Base-by-base conservation (phyloP, 495 filamentous ascomycete species). In the Annulohypoxylon nitens region DNA sequence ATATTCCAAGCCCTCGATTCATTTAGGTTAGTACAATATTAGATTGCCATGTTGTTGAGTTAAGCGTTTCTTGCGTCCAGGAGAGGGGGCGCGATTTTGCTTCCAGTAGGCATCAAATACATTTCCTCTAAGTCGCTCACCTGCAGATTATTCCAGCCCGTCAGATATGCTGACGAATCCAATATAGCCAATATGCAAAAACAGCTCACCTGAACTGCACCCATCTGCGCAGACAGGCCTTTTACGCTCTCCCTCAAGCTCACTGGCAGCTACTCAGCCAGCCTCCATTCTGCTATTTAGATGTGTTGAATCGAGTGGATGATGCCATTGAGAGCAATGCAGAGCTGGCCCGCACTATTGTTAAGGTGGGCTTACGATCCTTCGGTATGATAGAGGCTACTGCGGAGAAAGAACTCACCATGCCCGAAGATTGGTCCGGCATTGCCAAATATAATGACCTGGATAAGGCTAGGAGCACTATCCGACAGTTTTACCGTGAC, bases 401-500 rank as follows among this genome's bases (percentile, higher is more conserved):
- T 48, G 50, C 67, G 16, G 67, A 60, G 41, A 34, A 68, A 45
- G 75, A 80, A 12, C 69, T 73, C 33, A 73, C 34, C 9, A 73
- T 83, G 16, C 76, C 78, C 2, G 76, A 83, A 25, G 84, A 88
- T 41, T 95, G 93, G 91, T 83, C 85, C 59, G 89, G 87, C 11
- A 82, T 84, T 37, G 89, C 94, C 4, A 94, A 88, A 20, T 75
- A 86, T 20, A 81, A 82, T 3, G 95, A 98, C 78, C 74, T 97
- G 54, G 94, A 96, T 74, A 99, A 98, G 80, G 96, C 95, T 16
- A 87, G 92, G 69, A 95, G 92, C 59, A 97, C 93, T 6, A 84
- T 99, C 57, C 87, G 94, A 20, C 96, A 99, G 77, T 92, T 99
- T 75, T 98, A 93, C 77, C 92, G 96, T 5, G 96, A 99, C 79